These are phyloP conservation scores for Dactylellina sp. DNA, from an alignment of 2,329 filamentous ascomycete genomes.

Conservation along the genomic window DNA sequence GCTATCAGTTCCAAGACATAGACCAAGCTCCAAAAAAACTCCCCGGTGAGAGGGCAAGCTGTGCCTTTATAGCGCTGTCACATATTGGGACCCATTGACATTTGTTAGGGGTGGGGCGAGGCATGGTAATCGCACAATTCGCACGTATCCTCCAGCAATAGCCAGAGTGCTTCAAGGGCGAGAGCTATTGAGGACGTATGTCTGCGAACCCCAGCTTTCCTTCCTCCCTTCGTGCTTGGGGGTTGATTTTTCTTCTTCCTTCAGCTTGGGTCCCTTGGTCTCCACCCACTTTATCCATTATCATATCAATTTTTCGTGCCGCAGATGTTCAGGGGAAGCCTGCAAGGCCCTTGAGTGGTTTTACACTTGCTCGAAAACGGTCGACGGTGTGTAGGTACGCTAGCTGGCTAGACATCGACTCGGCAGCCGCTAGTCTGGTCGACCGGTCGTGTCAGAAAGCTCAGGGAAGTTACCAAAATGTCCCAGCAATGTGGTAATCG, in stretches of 20 bases:
- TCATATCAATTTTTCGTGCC: constrained; percentile 54
- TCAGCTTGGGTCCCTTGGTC: constrained; percentile 33
- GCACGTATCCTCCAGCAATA: constrained; percentile 47
- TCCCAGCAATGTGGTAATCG: constrained; percentile 37
- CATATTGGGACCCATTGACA: neutral
- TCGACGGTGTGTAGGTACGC: constrained; percentile 6
- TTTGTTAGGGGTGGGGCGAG: constrained; percentile 39
- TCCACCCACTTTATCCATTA: constrained; percentile 55
- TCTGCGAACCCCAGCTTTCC: constrained; percentile 23
- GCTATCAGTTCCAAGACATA: constrained; percentile 20
- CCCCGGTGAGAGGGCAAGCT: constrained; percentile 30
- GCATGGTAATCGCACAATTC: constrained; percentile 46
- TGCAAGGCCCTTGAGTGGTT: constrained; percentile 55
- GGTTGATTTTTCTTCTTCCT: constrained; percentile 44
- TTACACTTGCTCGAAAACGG: constrained; percentile 41
- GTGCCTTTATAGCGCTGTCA: constrained; percentile 37
- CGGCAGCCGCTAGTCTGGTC: constrained; percentile 10
- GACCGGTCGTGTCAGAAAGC: constrained; percentile 3
- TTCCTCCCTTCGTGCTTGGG: constrained; percentile 15
- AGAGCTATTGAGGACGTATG: constrained; percentile 22
- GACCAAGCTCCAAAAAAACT: constrained; percentile 18
- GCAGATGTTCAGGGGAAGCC: constrained; percentile 41
- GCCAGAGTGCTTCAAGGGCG: constrained; percentile 46
- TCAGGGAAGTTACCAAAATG: constrained; percentile 13
- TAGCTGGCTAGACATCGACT: constrained; percentile 12